Percentiles rank a stretch among this genome's conserved stretches.
Conservation (phyloP, 345 rosid genomes). For the Salix caprea region DNA sequence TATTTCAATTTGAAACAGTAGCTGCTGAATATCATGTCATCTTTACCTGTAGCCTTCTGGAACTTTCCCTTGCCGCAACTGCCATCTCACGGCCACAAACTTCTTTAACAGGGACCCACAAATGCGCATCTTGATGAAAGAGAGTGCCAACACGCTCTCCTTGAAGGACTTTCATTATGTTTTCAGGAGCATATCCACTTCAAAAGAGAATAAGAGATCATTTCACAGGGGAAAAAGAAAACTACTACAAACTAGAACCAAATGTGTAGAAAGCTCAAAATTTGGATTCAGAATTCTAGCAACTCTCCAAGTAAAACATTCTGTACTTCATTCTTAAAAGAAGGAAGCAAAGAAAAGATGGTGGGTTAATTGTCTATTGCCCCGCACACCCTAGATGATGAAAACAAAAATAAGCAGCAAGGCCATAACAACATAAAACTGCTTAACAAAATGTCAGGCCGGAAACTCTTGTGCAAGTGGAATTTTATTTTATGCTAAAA, state of each 20-base stretch:
- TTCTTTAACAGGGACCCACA: constrained; percentile 58
- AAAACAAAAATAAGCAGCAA: neutral
- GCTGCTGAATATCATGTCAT: neutral
- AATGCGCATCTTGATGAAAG: constrained; percentile 84
- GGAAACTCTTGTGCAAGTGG: neutral
- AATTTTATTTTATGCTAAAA: neutral
- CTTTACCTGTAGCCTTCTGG: constrained; percentile 83
- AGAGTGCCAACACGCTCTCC: constrained; percentile 88
- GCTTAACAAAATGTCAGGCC: neutral
- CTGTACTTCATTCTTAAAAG: neutral
- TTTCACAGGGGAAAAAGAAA: neutral
- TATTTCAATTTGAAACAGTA: neutral
- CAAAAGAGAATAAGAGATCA: constrained; percentile 16
- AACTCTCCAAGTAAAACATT: neutral
- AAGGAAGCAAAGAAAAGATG: neutral
- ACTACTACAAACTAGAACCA: neutral
- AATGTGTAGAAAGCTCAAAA: neutral
- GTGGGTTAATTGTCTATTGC: neutral
- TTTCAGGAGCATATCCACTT: constrained; percentile 76
- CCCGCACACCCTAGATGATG: neutral
- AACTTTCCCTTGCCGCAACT: constrained; percentile 86
- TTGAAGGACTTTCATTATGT: constrained; percentile 73
- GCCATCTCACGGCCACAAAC: constrained; percentile 78
- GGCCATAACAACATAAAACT: neutral
- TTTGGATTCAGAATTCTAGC: neutral